These are phyloP conservation scores for Cadophora gregata DNA, from an alignment of 2,329 filamentous ascomycete genomes.

Conservation along the genomic window DNA sequence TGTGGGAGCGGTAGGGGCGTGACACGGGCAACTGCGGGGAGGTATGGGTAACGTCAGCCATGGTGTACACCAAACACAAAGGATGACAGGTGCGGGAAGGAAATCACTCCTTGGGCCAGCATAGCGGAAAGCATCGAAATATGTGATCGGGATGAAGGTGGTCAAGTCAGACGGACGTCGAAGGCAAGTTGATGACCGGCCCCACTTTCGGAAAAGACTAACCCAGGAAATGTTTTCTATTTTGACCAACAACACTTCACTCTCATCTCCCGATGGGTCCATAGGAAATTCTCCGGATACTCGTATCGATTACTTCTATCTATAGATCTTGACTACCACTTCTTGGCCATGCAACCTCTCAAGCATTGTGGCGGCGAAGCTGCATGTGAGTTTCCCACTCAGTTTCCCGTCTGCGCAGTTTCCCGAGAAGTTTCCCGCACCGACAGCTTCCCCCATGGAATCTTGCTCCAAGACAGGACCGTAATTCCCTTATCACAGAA, in stretches of 20 bases:
- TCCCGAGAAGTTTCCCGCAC: conserved; percentile 13
- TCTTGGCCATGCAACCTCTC: neutral
- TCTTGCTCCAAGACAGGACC: neutral
- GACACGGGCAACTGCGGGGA: conserved; percentile 11
- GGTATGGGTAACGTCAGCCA: neutral
- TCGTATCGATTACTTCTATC: neutral
- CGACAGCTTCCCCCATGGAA: neutral
- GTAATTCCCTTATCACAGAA: neutral
- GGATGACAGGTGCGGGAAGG: neutral
- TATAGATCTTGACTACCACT: neutral
- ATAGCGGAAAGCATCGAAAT: neutral
- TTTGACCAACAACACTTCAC: neutral
- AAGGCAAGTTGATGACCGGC: neutral
- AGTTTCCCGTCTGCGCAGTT: neutral
- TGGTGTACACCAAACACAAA: neutral
- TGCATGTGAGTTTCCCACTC: neutral
- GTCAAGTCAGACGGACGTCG: neutral
- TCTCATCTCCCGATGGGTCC: neutral
- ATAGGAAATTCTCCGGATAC: neutral
- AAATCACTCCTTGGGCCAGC: neutral
- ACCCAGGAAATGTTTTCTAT: neutral
- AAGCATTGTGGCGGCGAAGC: neutral
- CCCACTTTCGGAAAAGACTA: conserved; percentile 18
- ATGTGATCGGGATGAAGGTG: neutral
- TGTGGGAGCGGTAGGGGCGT: conserved; percentile 66